Evolutionary conservation across 148 eudicot species (phyloP).

Genomic region (Silene uniflora): DNA sequence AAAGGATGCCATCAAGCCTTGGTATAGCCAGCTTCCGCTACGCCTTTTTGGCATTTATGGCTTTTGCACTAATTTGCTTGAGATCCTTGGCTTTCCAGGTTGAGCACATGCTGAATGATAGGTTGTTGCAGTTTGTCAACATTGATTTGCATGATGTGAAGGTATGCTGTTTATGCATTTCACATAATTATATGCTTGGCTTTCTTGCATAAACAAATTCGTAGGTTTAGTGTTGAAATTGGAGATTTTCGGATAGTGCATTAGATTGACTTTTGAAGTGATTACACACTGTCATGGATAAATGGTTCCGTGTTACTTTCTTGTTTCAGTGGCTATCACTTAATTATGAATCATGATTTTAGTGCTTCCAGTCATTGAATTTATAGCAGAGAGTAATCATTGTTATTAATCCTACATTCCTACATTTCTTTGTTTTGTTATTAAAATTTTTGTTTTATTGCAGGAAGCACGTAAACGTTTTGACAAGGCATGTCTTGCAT

Average conservation of each 20-base stretch:
- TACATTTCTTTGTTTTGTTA: constrained; percentile 7
- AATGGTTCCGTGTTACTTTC: not conserved
- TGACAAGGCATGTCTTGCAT: constrained; percentile 88
- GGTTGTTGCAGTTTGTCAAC: constrained; percentile 85
- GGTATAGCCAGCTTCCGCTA: not conserved
- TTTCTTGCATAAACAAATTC: not conserved
- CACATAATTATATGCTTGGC: not conserved
- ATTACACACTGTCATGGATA: not conserved
- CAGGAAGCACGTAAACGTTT: constrained; percentile 98
- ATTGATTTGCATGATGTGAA: constrained; percentile 92
- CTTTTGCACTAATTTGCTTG: constrained; percentile 16
- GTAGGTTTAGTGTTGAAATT: not conserved
- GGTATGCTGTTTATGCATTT: constrained; percentile 38
- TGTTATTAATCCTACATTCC: not conserved
- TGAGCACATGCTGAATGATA: constrained; percentile 91
- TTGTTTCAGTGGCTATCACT: not conserved
- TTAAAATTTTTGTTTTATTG: constrained; percentile 27
- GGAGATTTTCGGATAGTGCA: not conserved
- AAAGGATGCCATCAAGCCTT: not conserved
- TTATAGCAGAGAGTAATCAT: not conserved
- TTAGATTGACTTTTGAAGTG: not conserved
- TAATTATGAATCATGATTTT: not conserved
- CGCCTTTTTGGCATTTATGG: not conserved
- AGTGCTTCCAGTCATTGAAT: not conserved
- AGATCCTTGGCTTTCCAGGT: constrained; percentile 50